phyloP scores from a whole-genome alignment of 257 asterid genomes.

The Plantago major region DNA sequence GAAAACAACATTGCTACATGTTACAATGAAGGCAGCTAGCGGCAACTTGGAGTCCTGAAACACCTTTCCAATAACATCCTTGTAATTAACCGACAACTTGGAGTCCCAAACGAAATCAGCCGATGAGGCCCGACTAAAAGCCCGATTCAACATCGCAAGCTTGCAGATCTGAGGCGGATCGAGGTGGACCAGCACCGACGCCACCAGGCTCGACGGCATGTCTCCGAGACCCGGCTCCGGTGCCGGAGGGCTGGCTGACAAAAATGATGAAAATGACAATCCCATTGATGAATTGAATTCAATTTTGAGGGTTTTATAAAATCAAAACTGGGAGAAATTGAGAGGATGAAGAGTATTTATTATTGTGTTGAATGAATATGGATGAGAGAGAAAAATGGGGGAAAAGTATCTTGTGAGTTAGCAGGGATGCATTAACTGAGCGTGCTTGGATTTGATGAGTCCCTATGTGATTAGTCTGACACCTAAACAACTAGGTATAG shows the following conservation, averaged over 20 bases:
- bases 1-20: no score
- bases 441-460: no score
- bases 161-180: conserved; percentile 67
- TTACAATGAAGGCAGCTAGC: no score
- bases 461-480: no score
- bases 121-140: conserved; percentile 53
- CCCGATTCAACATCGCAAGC: conserved; percentile 43
- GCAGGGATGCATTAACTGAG: no score
- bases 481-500: no score
- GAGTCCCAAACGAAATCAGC: conserved; percentile 78
- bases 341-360: no score
- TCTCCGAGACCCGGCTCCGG: conserved; percentile 46
- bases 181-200: conserved; percentile 43
- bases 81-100: conserved; percentile 48
- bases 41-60: no score
- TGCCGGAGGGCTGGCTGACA: conserved; percentile 13
- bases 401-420: no score
- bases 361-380: no score
- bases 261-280: conserved; percentile 33
- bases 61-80: conserved; percentile 38
- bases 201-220: conserved; percentile 65
- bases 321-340: background rate
- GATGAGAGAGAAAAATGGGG: no score
- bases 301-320: background rate
- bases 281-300: conserved; percentile 34